Conservation (phyloP, 352 stramenopile genomes). For the Globisporangium polare region DNA sequence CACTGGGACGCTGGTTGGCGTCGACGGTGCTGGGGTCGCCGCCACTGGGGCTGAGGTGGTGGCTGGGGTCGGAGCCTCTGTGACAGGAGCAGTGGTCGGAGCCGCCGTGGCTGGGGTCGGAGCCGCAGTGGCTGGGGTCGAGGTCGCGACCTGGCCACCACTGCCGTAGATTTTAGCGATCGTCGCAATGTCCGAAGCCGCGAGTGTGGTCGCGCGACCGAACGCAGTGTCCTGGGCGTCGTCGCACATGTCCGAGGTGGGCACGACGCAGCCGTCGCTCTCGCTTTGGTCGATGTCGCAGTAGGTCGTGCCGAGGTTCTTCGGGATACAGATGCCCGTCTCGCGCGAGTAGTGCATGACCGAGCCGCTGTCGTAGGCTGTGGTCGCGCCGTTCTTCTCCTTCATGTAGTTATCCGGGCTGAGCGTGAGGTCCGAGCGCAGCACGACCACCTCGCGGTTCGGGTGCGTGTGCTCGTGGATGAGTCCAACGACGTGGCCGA, state of each 20-base stretch:
- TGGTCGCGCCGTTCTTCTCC: constrained; percentile 21
- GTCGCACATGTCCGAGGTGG: constrained; percentile 18
- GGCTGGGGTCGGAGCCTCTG: neutral
- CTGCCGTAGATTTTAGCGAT: constrained; percentile 20
- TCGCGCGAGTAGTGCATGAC: constrained; percentile 46
- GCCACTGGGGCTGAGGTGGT: neutral
- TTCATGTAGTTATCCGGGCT: constrained; percentile 53
- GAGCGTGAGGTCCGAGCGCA: constrained; percentile 37
- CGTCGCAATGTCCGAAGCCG: constrained; percentile 20
- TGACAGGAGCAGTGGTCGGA: neutral
- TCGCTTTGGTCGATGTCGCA: constrained; percentile 37
- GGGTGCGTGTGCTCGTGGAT: constrained; percentile 50
- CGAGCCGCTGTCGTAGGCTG: constrained; percentile 31
- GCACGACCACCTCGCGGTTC: constrained; percentile 35
- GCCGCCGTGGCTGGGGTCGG: neutral
- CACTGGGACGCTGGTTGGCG: neutral
- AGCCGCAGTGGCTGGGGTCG: neutral
- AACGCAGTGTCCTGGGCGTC: constrained; percentile 2
- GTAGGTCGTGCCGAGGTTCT: constrained; percentile 22
- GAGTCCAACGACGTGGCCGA: constrained; percentile 38
- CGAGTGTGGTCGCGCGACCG: constrained; percentile 11
- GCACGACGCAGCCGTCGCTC: constrained; percentile 18
- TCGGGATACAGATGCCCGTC: constrained; percentile 38
- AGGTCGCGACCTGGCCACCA: neutral
- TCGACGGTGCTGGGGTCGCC: neutral